Conservation (phyloP, 805 yeast species). For the Martiniozyma abietophila region DNA sequence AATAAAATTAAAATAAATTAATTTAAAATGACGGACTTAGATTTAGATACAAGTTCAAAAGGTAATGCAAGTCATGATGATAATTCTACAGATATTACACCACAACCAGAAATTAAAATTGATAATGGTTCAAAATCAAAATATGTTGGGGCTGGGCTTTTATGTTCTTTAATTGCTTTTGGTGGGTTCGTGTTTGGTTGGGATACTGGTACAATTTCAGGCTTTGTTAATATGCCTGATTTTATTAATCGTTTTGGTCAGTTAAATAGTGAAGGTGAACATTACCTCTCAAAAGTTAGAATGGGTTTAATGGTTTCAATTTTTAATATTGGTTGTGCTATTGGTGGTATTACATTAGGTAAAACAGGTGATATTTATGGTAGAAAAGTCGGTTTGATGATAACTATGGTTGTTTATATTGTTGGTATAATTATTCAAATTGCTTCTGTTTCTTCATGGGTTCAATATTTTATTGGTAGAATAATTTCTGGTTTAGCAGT, state of each 20-base stretch:
- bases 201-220: slow-evolving; percentile 74
- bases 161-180: slow-evolving; percentile 54
- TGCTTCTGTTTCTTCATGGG: slow-evolving; percentile 45
- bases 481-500: slow-evolving; percentile 47
- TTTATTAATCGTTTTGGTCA: slow-evolving; percentile 46
- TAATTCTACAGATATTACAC: slow-evolving; percentile 15
- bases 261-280: slow-evolving; percentile 29
- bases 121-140: slow-evolving; percentile 20
- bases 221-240: slow-evolving; percentile 57
- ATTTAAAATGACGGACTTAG: no score
- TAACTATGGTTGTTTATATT: slow-evolving; percentile 46
- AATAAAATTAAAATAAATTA: no score
- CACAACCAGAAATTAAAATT: slow-evolving; percentile 13
- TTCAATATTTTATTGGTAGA: slow-evolving; percentile 58
- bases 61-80: not conserved
- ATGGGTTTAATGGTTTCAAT: slow-evolving; percentile 59
- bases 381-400: slow-evolving; percentile 47
- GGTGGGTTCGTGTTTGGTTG: slow-evolving; percentile 75
- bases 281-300: slow-evolving; percentile 41
- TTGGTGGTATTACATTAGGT: slow-evolving; percentile 57
- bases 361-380: slow-evolving; percentile 52
- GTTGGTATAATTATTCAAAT: slow-evolving; percentile 57
- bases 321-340: slow-evolving; percentile 63
- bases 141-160: slow-evolving; percentile 21
- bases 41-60: no score